phyloP scores from a whole-genome alignment of 345 rosid species.

The Passiflora organensis region DNA sequence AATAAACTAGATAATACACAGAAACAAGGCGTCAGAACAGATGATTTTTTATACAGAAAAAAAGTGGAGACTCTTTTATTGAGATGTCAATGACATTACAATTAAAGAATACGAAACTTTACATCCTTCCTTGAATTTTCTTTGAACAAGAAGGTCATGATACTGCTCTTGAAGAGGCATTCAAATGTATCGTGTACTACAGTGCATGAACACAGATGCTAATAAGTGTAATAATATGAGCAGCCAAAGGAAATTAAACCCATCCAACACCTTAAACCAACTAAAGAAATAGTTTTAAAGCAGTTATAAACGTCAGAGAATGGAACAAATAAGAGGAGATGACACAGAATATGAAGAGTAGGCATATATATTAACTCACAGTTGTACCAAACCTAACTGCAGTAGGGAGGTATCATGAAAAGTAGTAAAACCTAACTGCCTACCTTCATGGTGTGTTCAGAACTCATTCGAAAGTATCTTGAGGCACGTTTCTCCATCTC shows the following conservation, averaged over 20 bases:
- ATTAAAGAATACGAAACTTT: background rate
- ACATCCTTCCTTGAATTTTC: background rate
- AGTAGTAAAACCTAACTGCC: constrained; percentile 6
- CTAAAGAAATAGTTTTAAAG: too few species aligned
- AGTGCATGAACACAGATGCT: background rate
- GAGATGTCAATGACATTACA: background rate
- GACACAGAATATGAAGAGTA: too few species aligned
- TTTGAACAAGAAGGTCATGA: background rate
- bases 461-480: constrained; percentile 86
- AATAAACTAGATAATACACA: background rate
- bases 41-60: background rate
- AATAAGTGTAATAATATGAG: background rate
- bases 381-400: too few species aligned
- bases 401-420: background rate
- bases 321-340: too few species aligned
- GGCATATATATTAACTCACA: too few species aligned
- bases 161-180: background rate
- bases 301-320: too few species aligned
- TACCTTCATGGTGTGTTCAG: constrained; percentile 96
- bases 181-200: background rate
- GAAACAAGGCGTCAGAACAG: background rate
- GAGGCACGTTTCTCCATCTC: constrained; percentile 98
- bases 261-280: too few species aligned
- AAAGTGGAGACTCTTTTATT: background rate
- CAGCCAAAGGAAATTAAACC: too few species aligned